Conservation (phyloP, 2,329 filamentous ascomycete genomes). For the Metarhizium anisopliae region DNA sequence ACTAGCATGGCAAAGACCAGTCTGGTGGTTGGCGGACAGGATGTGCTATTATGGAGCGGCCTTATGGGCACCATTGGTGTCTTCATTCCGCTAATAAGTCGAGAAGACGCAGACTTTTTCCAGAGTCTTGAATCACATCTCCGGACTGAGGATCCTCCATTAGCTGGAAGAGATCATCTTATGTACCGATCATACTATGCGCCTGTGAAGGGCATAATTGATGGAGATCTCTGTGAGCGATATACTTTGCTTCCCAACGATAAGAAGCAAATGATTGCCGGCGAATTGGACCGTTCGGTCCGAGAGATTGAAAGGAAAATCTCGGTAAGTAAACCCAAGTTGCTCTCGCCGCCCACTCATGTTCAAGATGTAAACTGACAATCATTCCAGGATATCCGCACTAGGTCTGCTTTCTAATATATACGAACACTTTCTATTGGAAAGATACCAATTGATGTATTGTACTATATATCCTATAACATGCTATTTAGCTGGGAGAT, state of each 20-base stretch:
- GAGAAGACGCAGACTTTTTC: constrained; percentile 97
- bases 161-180: constrained; percentile 88
- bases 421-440: background rate
- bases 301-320: constrained; percentile 95
- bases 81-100: constrained; percentile 80
- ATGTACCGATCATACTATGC: constrained; percentile 95
- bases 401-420: constrained; percentile 47
- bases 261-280: constrained; percentile 92
- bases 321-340: constrained; percentile 39
- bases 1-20: constrained; percentile 84
- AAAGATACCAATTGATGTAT: constrained; percentile 1
- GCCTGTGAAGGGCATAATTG: constrained; percentile 91
- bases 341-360: background rate
- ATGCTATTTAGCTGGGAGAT: constrained; percentile 18
- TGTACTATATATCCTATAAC: constrained; percentile 14
- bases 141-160: constrained; percentile 73
- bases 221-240: constrained; percentile 91
- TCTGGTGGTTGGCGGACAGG: constrained; percentile 82
- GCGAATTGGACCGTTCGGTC: constrained; percentile 81
- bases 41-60: constrained; percentile 87
- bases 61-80: constrained; percentile 92
- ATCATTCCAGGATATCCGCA: constrained; percentile 42
- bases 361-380: constrained; percentile 13
- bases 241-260: constrained; percentile 77
- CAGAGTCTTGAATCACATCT: constrained; percentile 86